Evolutionary conservation across 495 filamentous ascomycete species (phyloP), one percentile per base, ranked within the genome.

Genomic region (Xylaria castorea): DNA sequence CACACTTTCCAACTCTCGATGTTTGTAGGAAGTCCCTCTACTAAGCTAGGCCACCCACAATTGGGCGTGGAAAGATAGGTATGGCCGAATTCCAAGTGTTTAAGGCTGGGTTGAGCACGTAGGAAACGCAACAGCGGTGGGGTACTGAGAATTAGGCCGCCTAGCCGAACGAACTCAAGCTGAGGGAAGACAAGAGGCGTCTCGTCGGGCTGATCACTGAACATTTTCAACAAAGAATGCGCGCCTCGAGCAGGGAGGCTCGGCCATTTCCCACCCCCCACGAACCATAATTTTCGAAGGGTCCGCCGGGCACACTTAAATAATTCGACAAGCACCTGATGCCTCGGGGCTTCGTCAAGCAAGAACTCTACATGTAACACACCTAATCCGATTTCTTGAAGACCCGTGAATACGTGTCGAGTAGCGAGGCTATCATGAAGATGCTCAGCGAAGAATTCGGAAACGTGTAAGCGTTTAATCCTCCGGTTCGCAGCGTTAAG

Each of bases 221-320:
- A 9, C 14, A 70, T 62, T 16, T 70, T 70, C 42, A 70, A 48
- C 5, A 70, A 51, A 60, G 68, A 70, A 70, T 70, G 55, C 5
- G 14, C 27, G 25, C 68, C 38, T 30, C 53, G 55, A 34, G 38
- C 38, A 25, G 55, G 68, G 30, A 70, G 44, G 8, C 12, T n/a
- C 14, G 55, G 38, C 40, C 58, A 70, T 38, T 50, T 48, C 20
- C 36, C 55, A 25, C 68, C 38, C 16, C 4, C 55, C 11, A 44
- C 22, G 51, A 69, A 58, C 66, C 11, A 58, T 12, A 69, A 22
- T 11, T 46, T 53, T 27, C 55, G 66, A 16, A 69, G 66, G 18
- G 50, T 69, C 32, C 36, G 36, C 36, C 2, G 34, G 22, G 30
- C 12, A 46, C 51, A 44, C 12, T 60, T 57, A 32, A 69, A 69